Conservation (phyloP, 83 land plant genomes). For the Larix sibirica region DNA sequence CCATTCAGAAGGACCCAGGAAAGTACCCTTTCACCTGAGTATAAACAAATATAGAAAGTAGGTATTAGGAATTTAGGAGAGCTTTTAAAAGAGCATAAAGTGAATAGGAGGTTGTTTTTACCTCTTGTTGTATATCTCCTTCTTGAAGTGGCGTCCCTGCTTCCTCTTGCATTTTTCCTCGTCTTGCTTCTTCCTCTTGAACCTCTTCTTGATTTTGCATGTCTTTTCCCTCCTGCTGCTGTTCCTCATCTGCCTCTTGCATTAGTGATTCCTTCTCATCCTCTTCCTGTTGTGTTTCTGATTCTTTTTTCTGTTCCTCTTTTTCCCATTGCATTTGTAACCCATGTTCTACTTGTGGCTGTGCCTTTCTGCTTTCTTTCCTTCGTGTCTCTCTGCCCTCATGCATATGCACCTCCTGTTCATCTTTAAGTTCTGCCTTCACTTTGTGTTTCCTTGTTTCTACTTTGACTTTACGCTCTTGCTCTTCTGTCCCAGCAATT, state of each 20-base stretch:
- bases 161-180: constrained; percentile 7
- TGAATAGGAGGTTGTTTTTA: not conserved
- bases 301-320: not conserved
- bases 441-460: not conserved
- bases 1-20: too few relatives aligned
- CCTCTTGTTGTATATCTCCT: constrained; percentile 13
- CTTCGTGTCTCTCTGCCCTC: not conserved
- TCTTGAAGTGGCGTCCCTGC: constrained; percentile 11
- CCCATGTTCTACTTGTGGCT: not conserved
- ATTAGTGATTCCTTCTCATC: constrained; percentile 3
- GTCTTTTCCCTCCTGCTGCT: not conserved
- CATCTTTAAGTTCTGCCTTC: not conserved
- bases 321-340: constrained; percentile 1
- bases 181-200: not conserved
- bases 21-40: not conserved
- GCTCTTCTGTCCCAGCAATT: not conserved
- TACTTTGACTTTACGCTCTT: not conserved
- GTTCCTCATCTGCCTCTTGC: constrained; percentile 7
- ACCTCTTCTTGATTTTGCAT: constrained; percentile 4
- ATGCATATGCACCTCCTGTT: not conserved
- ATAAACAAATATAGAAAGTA: not conserved
- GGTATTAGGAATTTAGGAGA: not conserved
- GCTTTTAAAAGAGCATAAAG: not conserved
- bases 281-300: not conserved
- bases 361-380: constrained; percentile 1